Evolutionary conservation across 768 basidiomycete species (phyloP).

Genomic region (Phylloporus rhodoxanthus): DNA sequence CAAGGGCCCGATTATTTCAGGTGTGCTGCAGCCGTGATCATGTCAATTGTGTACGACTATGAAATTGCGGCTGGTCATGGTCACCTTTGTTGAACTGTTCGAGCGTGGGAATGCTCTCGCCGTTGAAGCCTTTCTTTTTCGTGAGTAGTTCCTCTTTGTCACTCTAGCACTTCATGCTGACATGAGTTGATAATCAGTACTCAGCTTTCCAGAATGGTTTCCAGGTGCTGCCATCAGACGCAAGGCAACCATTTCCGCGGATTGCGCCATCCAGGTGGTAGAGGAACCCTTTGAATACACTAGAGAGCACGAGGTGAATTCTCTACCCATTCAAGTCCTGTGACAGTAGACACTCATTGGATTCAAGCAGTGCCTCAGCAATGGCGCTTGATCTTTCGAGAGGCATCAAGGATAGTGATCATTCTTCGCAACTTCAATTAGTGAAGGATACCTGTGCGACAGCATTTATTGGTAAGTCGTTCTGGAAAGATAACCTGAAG

Average conservation of each 20-base stretch:
- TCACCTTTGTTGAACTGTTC: slow-evolving; percentile 33
- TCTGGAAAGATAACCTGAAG: too few relatives aligned
- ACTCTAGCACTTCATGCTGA: not conserved
- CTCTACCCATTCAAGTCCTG: not conserved
- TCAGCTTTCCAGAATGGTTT: slow-evolving; percentile 20
- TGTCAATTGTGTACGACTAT: slow-evolving; percentile 39
- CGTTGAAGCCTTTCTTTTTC: slow-evolving; percentile 25
- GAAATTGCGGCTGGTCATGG: slow-evolving; percentile 32
- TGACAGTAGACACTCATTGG: not conserved
- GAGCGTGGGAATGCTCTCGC: slow-evolving; percentile 28
- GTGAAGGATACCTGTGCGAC: too few relatives aligned
- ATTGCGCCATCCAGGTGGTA: slow-evolving; percentile 10
- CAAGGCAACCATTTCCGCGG: slow-evolving; percentile 9
- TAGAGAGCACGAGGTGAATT: slow-evolving; percentile 10
- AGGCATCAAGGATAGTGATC: not conserved
- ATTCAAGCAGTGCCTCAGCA: slow-evolving; percentile 5
- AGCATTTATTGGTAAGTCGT: too few relatives aligned
- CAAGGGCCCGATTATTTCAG: slow-evolving; percentile 9
- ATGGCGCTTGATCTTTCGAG: slow-evolving; percentile 13
- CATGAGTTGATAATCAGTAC: slow-evolving; percentile 7
- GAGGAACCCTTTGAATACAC: slow-evolving; percentile 14
- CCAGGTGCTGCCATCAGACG: slow-evolving; percentile 27
- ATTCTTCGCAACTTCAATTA: too few relatives aligned
- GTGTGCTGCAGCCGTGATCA: slow-evolving; percentile 32
- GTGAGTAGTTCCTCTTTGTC: not conserved